phyloP scores from a whole-genome alignment of 192 early-diverging fungal species.

The Rhizoclosmatium globosum region DNA sequence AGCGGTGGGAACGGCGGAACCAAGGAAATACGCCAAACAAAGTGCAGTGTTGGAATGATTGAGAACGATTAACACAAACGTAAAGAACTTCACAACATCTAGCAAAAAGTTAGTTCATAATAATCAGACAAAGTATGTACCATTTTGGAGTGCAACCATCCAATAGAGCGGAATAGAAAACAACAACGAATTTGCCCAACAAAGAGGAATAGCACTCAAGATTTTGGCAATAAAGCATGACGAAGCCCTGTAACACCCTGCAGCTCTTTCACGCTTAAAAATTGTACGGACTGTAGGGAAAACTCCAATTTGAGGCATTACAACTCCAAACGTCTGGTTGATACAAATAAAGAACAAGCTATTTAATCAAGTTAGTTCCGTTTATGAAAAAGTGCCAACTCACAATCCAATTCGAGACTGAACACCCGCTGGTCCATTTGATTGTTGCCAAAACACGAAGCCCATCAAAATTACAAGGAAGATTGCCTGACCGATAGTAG shows the following conservation, averaged over 20 bases:
- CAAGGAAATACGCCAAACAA: slow-evolving; percentile 49
- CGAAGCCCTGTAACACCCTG: slow-evolving; percentile 69
- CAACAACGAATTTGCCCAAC: slow-evolving; percentile 33
- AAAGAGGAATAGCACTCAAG: slow-evolving; percentile 57
- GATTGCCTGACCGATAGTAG: slow-evolving; percentile 60
- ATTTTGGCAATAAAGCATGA: slow-evolving; percentile 72
- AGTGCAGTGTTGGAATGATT: slow-evolving; percentile 42
- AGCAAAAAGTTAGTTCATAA: background rate
- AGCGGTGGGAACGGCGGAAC: slow-evolving; percentile 48
- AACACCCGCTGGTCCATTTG: slow-evolving; percentile 27
- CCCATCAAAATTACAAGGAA: slow-evolving; percentile 59
- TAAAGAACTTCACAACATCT: slow-evolving; percentile 35
- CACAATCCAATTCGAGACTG: slow-evolving; percentile 26
- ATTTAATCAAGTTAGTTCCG: background rate
- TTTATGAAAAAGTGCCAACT: background rate
- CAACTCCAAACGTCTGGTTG: slow-evolving; percentile 60
- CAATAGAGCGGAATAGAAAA: slow-evolving; percentile 46
- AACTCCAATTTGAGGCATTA: slow-evolving; percentile 61
- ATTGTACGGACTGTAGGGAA: slow-evolving; percentile 38
- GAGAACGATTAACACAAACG: slow-evolving; percentile 38
- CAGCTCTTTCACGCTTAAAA: slow-evolving; percentile 65
- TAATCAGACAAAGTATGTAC: background rate
- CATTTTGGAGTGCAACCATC: slow-evolving; percentile 40
- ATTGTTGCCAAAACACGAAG: slow-evolving; percentile 27
- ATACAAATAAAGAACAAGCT: slow-evolving; percentile 44